Evolutionary conservation across 768 basidiomycete genomes (phyloP), one percentile per base, ranked within the genome.

Genomic region (Collybiopsis luxurians): DNA sequence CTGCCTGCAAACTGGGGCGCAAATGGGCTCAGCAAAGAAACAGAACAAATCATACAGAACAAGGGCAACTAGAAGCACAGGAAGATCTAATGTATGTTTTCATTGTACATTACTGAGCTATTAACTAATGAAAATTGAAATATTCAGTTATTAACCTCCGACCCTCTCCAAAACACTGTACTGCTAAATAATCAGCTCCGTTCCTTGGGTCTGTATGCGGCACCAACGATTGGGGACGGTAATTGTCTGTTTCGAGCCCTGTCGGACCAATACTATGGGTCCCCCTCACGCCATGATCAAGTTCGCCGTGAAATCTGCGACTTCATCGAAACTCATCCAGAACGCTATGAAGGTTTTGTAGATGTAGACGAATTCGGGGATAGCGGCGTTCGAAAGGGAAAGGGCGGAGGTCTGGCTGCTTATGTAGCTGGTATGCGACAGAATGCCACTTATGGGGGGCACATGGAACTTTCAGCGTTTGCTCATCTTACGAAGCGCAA

Each of bases 171-270:
- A 63, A 89, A 83, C 69, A 84, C 83, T 21, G 80, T 81, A 56
- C 80, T 78, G 50, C 85, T 95, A 61, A 83, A 78, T 5, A 75
- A 79, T 53, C 91, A 95, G 72, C 84, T 96, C 38, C 82, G 84
- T 48, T 78, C 84, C 4, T 74, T 93, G 52, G 92, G 92, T 2
- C 77, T 95, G 9, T 95, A 95, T 68, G 88, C 93, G n/a, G 90
- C 90, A 2, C 78, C 84, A 61, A 95, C 90, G 17, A 71, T 92
- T 42, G 93, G 92, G 50, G 90, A 96, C 70, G 94, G 95, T 46
- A 96, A 95, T 73, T 97, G 94, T 71, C 83, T 97, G 60, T 97
- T 95, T 72, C 87, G 93, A 45, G 92, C 94, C 0, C 79, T 95
- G 54, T 86, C 88, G 45, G 94, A 96, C 72, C 94, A 96, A 69